Evolutionary conservation across 1,284 basidiomycete species (phyloP).

Genomic region (Sphagnurus paluster): DNA sequence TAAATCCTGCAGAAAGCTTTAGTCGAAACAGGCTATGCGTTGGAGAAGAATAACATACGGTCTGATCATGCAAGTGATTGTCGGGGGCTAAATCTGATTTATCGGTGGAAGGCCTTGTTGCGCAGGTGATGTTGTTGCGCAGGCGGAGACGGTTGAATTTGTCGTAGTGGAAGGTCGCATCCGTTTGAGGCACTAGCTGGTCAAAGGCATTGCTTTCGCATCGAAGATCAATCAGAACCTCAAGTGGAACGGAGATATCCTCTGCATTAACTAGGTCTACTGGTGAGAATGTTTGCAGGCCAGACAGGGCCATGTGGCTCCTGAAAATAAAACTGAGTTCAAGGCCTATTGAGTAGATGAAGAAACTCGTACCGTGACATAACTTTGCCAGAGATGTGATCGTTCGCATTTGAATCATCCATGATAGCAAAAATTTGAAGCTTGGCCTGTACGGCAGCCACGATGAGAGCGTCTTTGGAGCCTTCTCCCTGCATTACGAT

Average conservation of each 20-base stretch:
- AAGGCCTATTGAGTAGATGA: slow-evolving; percentile 1
- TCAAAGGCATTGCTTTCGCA: slow-evolving; percentile 86
- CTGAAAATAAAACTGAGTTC: slow-evolving; percentile 35
- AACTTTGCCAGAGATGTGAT: slow-evolving; percentile 84
- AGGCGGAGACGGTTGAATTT: slow-evolving; percentile 92
- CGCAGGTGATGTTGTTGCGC: slow-evolving; percentile 66
- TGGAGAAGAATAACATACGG: slow-evolving; percentile 42
- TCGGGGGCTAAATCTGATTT: slow-evolving; percentile 26
- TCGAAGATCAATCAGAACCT: slow-evolving; percentile 83
- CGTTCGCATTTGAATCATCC: slow-evolving; percentile 79
- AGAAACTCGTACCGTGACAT: slow-evolving; percentile 68
- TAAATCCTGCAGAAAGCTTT: slow-evolving; percentile 60
- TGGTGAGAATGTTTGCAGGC: slow-evolving; percentile 90
- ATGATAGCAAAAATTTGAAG: slow-evolving; percentile 82
- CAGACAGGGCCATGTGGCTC: slow-evolving; percentile 74
- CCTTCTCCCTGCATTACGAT: slow-evolving; percentile 77
- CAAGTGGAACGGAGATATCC: slow-evolving; percentile 74
- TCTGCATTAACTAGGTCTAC: slow-evolving; percentile 38
- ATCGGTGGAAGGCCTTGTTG: slow-evolving; percentile 29
- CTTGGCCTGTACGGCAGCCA: slow-evolving; percentile 84
- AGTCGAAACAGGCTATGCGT: slow-evolving; percentile 3
- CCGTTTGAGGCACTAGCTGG: slow-evolving; percentile 87
- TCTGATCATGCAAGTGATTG: slow-evolving; percentile 80
- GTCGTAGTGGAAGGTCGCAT: slow-evolving; percentile 87
- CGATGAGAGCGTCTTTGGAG: slow-evolving; percentile 65